Conservation (phyloP, 805 yeast species). For the Candida ulmi region DNA sequence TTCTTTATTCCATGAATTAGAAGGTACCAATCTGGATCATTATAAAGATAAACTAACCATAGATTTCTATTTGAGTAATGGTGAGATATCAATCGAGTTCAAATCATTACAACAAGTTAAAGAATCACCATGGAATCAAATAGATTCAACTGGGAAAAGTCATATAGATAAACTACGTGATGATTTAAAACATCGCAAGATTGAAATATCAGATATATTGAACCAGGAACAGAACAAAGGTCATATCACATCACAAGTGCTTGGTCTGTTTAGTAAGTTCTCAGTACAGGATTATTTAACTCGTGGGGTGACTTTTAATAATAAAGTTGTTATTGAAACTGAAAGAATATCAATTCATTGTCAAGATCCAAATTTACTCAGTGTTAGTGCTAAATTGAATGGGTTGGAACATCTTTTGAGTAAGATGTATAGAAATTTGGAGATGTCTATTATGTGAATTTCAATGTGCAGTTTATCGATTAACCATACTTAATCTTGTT, state of each 20-base stretch:
- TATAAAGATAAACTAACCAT: conserved; percentile 37
- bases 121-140: conserved; percentile 58
- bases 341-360: conserved; percentile 56
- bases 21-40: conserved; percentile 21
- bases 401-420: conserved; percentile 40
- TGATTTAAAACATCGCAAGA: conserved; percentile 40
- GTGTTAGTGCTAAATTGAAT: conserved; percentile 57
- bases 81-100: conserved; percentile 58
- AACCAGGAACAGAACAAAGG: conserved; percentile 34
- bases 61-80: conserved; percentile 55
- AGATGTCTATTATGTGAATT: conserved; percentile 18
- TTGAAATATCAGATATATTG: conserved; percentile 33
- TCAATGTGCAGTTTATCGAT: conserved; percentile 1
- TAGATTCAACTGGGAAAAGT: conserved; percentile 42
- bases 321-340: conserved; percentile 54
- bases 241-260: too few species aligned
- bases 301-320: conserved; percentile 54
- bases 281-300: conserved; percentile 49
- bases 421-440: conserved; percentile 20
- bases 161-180: conserved; percentile 55
- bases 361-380: conserved; percentile 62
- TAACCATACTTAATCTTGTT: conserved; percentile 20
- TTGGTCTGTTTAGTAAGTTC: conserved; percentile 23
- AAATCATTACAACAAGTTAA: conserved; percentile 43
- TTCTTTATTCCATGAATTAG: conserved; percentile 32